Base-by-base conservation (phyloP, 768 basidiomycete species). In the Serendipita indica region DNA sequence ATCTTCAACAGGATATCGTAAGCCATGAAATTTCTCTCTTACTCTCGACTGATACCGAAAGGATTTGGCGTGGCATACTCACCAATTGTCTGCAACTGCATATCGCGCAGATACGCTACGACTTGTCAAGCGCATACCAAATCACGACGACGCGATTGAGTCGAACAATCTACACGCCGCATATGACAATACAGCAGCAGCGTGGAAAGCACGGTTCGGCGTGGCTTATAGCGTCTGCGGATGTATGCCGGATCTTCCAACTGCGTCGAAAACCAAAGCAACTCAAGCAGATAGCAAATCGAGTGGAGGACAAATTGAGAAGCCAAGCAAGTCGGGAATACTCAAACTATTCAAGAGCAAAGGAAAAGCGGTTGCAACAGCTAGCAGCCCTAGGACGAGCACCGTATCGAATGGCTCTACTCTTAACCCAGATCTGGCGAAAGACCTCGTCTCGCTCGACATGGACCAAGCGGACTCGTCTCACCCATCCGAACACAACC, bases 11-110 rank as follows among this genome's bases (percentile, higher is more conserved):
- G 49, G 49, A 54, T 30, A 54, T 54, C 25, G 49, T 54, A 18
- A 16, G 49, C n/a, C 30, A 54, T 18, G 12, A 27, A 20, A 28
- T 7, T 16, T 10, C 49, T n/a, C n/a, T n/a, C 5, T 43, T n/a
- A 43, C n/a, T 54, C 32, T 16, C 25, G 4, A 20, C 22, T 54
- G 10, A 54, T 54, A n/a, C 4, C 1, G 33, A 10, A 22, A 57
- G 58, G 63, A 64, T 27, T 39, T 64, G 10, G 59, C 60, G 4
- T 64, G 63, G 63, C 63, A 64, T 27, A 64, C 63, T 2, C 63
- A 64, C 34, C 63, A 64, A 35, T 57, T 64, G 6, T 46, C 60
- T 12, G 57, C 46, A 10, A 57, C 54, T 27, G 18, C 25, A 3
- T 62, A 62, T 27, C 39, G 61, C n/a, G 22, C 25, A 10, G 49